Conservation (phyloP, 306 rosid species). For the Sphenostylis stenocarpa region DNA sequence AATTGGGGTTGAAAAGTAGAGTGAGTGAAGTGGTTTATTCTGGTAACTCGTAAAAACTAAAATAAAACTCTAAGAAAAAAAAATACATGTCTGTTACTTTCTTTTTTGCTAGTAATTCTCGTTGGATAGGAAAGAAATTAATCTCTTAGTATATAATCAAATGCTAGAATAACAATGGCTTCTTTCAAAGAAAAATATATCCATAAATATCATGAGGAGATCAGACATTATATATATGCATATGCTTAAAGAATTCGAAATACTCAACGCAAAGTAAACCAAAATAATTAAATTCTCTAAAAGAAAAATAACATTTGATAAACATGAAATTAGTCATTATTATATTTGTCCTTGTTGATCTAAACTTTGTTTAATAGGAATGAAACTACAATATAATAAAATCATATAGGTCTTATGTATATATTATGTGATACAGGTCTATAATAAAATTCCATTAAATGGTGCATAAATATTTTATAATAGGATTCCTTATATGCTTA, state of each 20-base stretch:
- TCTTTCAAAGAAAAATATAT: neutral
- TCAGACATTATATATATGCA: neutral
- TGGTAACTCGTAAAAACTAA: neutral
- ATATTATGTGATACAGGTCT: neutral
- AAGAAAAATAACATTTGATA: neutral
- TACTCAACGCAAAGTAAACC: neutral
- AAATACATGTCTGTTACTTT: neutral
- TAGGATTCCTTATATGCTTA: neutral
- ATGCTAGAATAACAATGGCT: neutral
- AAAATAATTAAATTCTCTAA: neutral
- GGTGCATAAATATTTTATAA: neutral
- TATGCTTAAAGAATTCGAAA: neutral
- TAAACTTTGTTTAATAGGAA: neutral
- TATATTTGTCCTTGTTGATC: neutral
- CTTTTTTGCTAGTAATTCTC: neutral
- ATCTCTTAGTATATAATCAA: neutral
- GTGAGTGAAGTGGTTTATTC: neutral
- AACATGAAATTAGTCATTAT: neutral
- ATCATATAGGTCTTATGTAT: neutral
- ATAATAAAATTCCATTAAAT: neutral
- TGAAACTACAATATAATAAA: neutral
- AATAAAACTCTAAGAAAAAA: neutral
- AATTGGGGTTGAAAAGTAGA: constrained; percentile 4
- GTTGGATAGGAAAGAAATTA: neutral
- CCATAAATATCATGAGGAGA: neutral